phyloP scores from a whole-genome alignment of 768 basidiomycete genomes.

The Pisolithus tinctorius region DNA sequence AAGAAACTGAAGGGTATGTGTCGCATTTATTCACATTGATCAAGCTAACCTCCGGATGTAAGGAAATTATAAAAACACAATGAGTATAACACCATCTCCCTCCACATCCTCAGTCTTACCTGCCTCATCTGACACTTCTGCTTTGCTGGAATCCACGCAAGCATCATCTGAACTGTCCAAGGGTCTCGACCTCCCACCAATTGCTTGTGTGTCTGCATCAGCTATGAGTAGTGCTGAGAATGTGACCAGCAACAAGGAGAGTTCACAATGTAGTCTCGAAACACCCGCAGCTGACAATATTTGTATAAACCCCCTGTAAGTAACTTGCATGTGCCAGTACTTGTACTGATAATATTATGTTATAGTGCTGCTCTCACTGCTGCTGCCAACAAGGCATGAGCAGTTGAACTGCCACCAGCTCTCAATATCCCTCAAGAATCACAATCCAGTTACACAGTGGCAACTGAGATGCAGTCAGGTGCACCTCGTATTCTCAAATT shows the following conservation, averaged over 20 bases:
- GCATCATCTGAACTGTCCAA: not conserved
- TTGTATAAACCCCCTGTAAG: not conserved
- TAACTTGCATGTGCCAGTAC: not conserved
- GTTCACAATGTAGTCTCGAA: not conserved
- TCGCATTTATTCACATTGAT: not conserved
- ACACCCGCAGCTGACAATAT: too few relatives aligned
- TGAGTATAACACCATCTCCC: not conserved
- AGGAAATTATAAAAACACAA: not conserved
- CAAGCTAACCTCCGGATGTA: not conserved
- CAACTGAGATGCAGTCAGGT: not conserved
- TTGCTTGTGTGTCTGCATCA: too few relatives aligned
- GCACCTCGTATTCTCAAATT: not conserved
- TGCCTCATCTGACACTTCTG: not conserved
- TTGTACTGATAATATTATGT: not conserved
- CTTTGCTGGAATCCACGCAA: not conserved
- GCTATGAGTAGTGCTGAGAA: too few relatives aligned
- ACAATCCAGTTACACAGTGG: not conserved
- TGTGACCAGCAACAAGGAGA: not conserved
- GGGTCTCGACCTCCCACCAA: too few relatives aligned
- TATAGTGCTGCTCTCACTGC: not conserved
- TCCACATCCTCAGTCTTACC: not conserved
- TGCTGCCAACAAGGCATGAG: not conserved
- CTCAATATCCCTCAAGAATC: not conserved
- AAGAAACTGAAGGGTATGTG: not conserved
- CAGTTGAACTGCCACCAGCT: not conserved